phyloP scores from a whole-genome alignment of 257 asterid species.

The Solanum ahanhuiri region DNA sequence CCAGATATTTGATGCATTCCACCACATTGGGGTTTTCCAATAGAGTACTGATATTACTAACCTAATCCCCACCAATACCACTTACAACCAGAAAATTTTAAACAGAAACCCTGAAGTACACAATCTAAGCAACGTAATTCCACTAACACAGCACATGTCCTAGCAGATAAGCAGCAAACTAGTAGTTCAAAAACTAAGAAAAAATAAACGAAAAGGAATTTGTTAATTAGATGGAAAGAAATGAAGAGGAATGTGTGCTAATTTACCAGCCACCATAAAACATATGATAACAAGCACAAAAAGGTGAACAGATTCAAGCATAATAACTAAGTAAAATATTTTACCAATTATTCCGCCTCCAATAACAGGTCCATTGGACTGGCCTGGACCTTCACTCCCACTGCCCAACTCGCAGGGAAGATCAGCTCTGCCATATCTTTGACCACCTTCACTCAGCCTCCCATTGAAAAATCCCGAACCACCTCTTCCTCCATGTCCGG shows the following conservation, averaged over 20 bases:
- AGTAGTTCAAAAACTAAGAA: not conserved
- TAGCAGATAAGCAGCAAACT: not conserved
- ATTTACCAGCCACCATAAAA: not conserved
- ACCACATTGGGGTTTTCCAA: not conserved
- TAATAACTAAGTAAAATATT: not conserved
- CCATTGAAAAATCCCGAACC: conserved; percentile 84
- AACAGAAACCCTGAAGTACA: not conserved
- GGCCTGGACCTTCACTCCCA: conserved; percentile 66
- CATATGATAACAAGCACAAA: not conserved
- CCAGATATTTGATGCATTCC: not conserved
- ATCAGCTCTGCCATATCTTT: conserved; percentile 71
- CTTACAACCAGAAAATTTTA: not conserved
- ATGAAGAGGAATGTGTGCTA: not conserved
- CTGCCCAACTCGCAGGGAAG: conserved; percentile 98
- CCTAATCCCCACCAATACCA: not conserved
- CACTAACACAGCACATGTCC: not conserved
- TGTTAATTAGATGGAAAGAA: not conserved
- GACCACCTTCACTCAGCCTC: conserved; percentile 69
- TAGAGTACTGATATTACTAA: not conserved
- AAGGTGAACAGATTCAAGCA: not conserved
- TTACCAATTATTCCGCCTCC: conserved; percentile 81
- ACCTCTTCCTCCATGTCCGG: conserved; percentile 98
- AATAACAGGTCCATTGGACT: conserved; percentile 59
- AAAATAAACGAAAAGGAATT: not conserved
- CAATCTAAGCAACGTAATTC: not conserved